Base-by-base conservation (phyloP, 805 yeast genomes). In the Candida coleopterorum region DNA sequence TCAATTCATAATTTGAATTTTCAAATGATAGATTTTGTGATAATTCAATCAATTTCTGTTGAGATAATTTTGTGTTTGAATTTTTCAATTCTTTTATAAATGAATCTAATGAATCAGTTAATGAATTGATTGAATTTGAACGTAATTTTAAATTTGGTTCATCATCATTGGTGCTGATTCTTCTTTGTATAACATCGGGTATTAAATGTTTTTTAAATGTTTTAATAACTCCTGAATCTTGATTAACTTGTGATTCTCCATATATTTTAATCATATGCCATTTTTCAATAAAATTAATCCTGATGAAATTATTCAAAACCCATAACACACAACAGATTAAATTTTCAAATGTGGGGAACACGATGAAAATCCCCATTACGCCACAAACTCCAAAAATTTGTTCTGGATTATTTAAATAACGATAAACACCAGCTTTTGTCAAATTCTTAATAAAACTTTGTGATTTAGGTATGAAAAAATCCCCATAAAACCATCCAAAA, bases 401-500 rank as follows among this genome's bases (percentile, higher is more conserved):
- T 53, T 85, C 94, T 8, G 95, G 95, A 50, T 85, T 82, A 54
- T 85, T 85, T 52, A 85, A 68, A 56, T 83, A 85, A 46, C 90
- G 74, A 53, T 85, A 85, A 26, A 85, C 84, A 34, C 95, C 95
- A 23, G 85, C 82, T 44, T 81, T 81, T 0, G 89, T 78, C 46
- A 85, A 65, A 44, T 67, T 66, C 44, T 54, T 49, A 21, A 46
- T 36, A 5, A 49, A 39, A 25, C 45, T 35, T 15, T 70, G 60
- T 14, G 72, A 63, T 35, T 69, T 73, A 25, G 83, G 77, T 40
- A 82, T 62, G 58, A 84, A 85, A 58, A 85, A 85, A 56, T 85
- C 95, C 39, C 95, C 94, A 55, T 81, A 85, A 50, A 84, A 85
- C 93, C 93, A 85, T n/a, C 94, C 93, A 57, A 80, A 83, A 42